Evolutionary conservation across 352 stramenopile genomes (phyloP).

Genomic region (Phytophthora hybrid): DNA sequence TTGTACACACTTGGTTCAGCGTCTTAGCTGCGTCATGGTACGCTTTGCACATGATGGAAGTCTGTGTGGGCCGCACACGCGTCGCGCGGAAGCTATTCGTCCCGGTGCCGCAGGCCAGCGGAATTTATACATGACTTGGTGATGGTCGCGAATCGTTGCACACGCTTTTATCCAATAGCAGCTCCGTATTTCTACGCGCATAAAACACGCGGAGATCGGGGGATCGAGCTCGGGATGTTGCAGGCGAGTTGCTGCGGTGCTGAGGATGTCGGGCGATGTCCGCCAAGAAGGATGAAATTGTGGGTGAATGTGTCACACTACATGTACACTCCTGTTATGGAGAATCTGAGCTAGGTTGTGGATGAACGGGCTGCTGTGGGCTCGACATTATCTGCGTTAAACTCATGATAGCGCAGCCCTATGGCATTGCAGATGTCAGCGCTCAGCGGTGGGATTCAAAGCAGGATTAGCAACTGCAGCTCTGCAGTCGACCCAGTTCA

Average conservation of each 20-base stretch:
- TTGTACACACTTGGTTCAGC: neutral
- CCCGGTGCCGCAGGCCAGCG: conserved; percentile 1
- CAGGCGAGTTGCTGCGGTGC: too few species aligned
- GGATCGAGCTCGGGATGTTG: neutral
- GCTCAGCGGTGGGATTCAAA: neutral
- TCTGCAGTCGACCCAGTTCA: neutral
- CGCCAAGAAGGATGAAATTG: too few species aligned
- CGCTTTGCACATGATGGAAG: neutral
- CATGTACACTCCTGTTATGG: too few species aligned
- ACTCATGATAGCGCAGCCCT: too few species aligned
- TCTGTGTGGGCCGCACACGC: neutral
- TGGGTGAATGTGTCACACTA: too few species aligned
- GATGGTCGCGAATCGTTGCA: conserved; percentile 33
- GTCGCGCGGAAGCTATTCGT: conserved; percentile 51
- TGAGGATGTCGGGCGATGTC: too few species aligned
- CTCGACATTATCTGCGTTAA: neutral
- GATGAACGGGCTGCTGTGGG: too few species aligned
- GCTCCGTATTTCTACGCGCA: neutral
- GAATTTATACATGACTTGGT: conserved; percentile 36
- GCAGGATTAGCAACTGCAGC: neutral
- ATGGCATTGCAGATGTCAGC: neutral
- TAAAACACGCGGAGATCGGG: neutral
- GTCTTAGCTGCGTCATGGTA: conserved; percentile 8
- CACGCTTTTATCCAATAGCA: neutral
- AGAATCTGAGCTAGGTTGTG: too few species aligned